Evolutionary conservation across 2,329 filamentous ascomycete genomes (phyloP).

Genomic region (Fusarium buharicum): DNA sequence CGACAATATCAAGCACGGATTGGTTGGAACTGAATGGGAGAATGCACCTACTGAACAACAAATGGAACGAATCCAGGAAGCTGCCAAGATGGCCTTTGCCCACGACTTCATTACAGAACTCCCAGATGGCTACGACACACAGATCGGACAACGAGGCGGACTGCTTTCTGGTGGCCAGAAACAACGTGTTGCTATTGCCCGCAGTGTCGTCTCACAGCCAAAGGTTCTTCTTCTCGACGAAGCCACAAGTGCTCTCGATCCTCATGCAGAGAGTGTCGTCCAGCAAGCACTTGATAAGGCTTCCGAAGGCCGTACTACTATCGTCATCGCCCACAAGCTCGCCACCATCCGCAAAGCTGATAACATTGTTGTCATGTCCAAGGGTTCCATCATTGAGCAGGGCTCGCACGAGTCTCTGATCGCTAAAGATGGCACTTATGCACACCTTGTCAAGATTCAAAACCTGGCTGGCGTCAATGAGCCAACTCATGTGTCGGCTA

Average conservation of each 20-base stretch:
- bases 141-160: constrained; percentile 70
- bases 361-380: constrained; percentile 48
- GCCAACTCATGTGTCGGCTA: constrained; percentile 33
- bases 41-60: constrained; percentile 55
- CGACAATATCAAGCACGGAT: constrained; percentile 64
- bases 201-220: constrained; percentile 69
- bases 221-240: constrained; percentile 73
- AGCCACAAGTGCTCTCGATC: constrained; percentile 67
- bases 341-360: constrained; percentile 48
- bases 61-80: constrained; percentile 56
- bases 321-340: constrained; percentile 71
- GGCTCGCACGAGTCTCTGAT: constrained; percentile 63
- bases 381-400: constrained; percentile 43
- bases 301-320: constrained; percentile 67
- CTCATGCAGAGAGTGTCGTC: constrained; percentile 58
- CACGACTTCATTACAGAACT: constrained; percentile 61
- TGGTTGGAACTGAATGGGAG: constrained; percentile 56
- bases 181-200: constrained; percentile 72
- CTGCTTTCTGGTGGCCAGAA: constrained; percentile 74
- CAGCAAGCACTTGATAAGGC: constrained; percentile 64
- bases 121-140: constrained; percentile 61
- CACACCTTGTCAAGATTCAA: constrained; percentile 59
- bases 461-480: constrained; percentile 47
- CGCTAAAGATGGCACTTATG: constrained; percentile 59
- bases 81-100: constrained; percentile 61